These are phyloP conservation scores for Oryza australiensis DNA, from an alignment of 176 grass and related monocot species.

Conservation along the genomic window DNA sequence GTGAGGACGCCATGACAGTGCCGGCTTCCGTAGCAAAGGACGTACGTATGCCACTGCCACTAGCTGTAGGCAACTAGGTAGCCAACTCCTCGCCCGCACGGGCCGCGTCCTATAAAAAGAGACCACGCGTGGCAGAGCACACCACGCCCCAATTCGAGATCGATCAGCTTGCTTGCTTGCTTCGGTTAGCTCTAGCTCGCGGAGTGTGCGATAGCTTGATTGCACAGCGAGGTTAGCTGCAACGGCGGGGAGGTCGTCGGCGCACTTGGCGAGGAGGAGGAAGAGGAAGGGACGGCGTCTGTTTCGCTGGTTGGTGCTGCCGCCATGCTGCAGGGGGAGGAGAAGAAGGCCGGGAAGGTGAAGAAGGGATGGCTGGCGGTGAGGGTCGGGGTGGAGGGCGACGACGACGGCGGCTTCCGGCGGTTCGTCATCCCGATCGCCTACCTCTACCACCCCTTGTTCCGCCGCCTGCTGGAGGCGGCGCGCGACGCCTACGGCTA, in stretches of 20 bases:
- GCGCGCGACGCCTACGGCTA: slow-evolving; percentile 84
- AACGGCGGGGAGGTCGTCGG: slow-evolving; percentile 14
- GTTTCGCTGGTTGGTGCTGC: background rate
- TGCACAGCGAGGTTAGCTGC: background rate
- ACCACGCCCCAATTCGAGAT: background rate
- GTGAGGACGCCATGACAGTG: background rate
- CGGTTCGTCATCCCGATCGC: slow-evolving; percentile 93
- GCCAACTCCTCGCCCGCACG: too few species aligned
- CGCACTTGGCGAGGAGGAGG: slow-evolving; percentile 1
- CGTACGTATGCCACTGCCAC: slow-evolving; percentile 13
- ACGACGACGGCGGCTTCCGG: slow-evolving; percentile 22
- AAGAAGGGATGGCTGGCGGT: slow-evolving; percentile 96
- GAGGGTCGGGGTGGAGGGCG: slow-evolving; percentile 60
- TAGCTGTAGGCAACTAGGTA: background rate
- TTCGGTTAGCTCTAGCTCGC: slow-evolving; percentile 22
- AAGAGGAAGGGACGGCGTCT: background rate
- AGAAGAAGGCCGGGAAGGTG: slow-evolving; percentile 67
- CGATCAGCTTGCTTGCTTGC: background rate
- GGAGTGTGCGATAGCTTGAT: background rate
- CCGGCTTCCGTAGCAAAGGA: slow-evolving; percentile 41
- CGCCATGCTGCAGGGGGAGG: slow-evolving; percentile 59
- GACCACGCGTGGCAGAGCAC: background rate
- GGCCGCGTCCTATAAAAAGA: slow-evolving; percentile 38
- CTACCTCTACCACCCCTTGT: slow-evolving; percentile 82
- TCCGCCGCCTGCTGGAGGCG: slow-evolving; percentile 63